Evolutionary conservation across 1,284 basidiomycete species (phyloP).

Genomic region (Lentinula novae-zelandiae): DNA sequence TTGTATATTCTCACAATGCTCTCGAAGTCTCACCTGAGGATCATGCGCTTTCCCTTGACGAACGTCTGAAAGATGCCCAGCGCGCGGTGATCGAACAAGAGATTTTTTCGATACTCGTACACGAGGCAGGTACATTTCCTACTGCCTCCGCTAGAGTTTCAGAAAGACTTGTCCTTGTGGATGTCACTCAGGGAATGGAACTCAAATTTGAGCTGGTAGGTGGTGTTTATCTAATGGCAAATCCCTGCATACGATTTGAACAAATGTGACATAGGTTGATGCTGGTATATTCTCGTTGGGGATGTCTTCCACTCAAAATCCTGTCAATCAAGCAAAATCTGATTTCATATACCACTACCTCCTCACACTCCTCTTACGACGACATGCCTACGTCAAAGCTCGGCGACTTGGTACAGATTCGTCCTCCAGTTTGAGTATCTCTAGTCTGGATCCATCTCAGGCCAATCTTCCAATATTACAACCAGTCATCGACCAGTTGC

Average conservation of each 20-base stretch:
- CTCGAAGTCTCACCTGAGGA: slow-evolving; percentile 17
- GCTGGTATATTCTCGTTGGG: slow-evolving; percentile 12
- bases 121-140: slow-evolving; percentile 66
- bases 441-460: slow-evolving; percentile 14
- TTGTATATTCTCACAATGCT: slow-evolving; percentile 35
- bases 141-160: slow-evolving; percentile 72
- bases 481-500: slow-evolving; percentile 70
- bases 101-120: slow-evolving; percentile 67
- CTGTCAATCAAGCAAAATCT: slow-evolving; percentile 41
- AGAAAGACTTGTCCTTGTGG: slow-evolving; percentile 69
- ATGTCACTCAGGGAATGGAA: slow-evolving; percentile 65
- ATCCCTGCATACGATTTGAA: neutral
- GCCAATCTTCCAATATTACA: slow-evolving; percentile 47
- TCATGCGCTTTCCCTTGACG: slow-evolving; percentile 42
- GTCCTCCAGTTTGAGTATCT: slow-evolving; percentile 21
- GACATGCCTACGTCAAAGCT: slow-evolving; percentile 49
- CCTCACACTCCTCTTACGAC: slow-evolving; percentile 60
- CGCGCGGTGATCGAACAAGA: slow-evolving; percentile 74
- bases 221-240: slow-evolving; percentile 5
- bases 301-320: slow-evolving; percentile 8
- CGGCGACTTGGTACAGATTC: slow-evolving; percentile 42
- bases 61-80: slow-evolving; percentile 54
- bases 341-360: slow-evolving; percentile 67
- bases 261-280: slow-evolving; percentile 23
- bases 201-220: slow-evolving; percentile 65